Base-by-base conservation (phyloP, 331 rosid species). In the Stylosanthes scabra region DNA sequence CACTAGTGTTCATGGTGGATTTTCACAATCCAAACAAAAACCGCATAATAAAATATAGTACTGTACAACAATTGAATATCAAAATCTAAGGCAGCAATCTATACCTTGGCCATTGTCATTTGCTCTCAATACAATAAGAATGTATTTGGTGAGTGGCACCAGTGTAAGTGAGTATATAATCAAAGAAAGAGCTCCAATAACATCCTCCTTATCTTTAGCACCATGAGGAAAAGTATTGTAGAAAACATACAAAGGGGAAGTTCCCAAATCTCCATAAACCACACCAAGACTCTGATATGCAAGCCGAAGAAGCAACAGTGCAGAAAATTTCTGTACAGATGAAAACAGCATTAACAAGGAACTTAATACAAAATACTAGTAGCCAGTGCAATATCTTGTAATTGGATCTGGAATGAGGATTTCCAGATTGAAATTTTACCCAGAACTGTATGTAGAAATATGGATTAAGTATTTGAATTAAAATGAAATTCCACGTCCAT, bases 61-160 rank as follows among this genome's bases (percentile, higher is more conserved):
- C 37, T 31, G 37, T 31, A 31, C 37, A 31, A 3, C 5, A 31
- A 31, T 31, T 31, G 37, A 31, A 31, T 31, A 31, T 3, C 37
- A 31, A 47, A 57, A 71, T 11, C n/a, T 31, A 51, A 54, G 14
- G 66, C 59, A 75, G n/a, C 20, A 66, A 41, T 40, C 9, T 11
- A 47, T 90, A 95, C 99, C 99, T 95, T 95, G 99, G 72, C 99
- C 99, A 71, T 84, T 91, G 88, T 95, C 99, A 66, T 90, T 95
- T 3, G 99, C 99, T 84, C 86, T 81, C 68, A 93, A 83, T 31
- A 91, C 99, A 64, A 94, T 59, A 16, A 91, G 69, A 62, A 94
- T 86, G 59, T 91, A 94, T 86, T 94, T 95, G 81, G 91, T 82
- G 75, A 95, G 93, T 0, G 99, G 97, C 54, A 95, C 66, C 51